Evolutionary conservation across 1,284 basidiomycete species (phyloP).

Genomic region (Tilletia indica): DNA sequence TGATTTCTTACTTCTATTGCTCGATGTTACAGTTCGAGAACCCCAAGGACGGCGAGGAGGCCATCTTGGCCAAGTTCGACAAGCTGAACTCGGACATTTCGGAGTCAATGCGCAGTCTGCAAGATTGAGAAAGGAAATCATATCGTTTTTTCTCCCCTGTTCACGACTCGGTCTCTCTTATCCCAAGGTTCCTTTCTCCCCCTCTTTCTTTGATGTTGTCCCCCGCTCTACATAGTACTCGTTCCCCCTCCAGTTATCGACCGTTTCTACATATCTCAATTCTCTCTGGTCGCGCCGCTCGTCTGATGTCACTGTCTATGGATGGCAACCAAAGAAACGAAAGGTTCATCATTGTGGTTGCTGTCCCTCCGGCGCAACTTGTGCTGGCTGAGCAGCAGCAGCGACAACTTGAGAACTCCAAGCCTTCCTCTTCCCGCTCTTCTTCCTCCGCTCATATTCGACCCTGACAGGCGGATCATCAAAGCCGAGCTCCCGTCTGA

Average conservation of each 20-base stretch:
- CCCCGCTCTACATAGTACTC: background rate
- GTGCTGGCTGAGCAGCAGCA: background rate
- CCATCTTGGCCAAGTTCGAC: conserved; percentile 45
- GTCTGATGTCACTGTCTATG: too few relatives aligned
- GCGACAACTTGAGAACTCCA: conserved; percentile 16
- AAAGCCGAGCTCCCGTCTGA: conserved; percentile 78
- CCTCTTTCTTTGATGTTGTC: background rate
- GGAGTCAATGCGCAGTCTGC: conserved; percentile 52
- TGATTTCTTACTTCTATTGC: background rate
- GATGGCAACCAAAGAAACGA: too few relatives aligned
- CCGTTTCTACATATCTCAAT: too few relatives aligned
- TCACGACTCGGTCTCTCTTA: background rate
- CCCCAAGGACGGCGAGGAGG: conserved; percentile 55
- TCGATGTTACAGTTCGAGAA: conserved; percentile 68
- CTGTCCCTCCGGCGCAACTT: too few relatives aligned
- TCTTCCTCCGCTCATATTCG: conserved; percentile 33
- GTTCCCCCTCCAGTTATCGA: too few relatives aligned
- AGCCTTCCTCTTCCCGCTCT: conserved; percentile 15
- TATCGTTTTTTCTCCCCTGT: too few relatives aligned
- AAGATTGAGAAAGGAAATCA: conserved; percentile 32
- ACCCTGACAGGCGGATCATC: conserved; percentile 39
- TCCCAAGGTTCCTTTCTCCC: background rate
- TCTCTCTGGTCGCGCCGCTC: too few relatives aligned
- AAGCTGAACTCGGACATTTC: conserved; percentile 51
- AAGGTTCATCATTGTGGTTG: too few relatives aligned